Conservation (phyloP, 371 early-diverging fungal genomes). For the Syncephalastrum sp. region DNA sequence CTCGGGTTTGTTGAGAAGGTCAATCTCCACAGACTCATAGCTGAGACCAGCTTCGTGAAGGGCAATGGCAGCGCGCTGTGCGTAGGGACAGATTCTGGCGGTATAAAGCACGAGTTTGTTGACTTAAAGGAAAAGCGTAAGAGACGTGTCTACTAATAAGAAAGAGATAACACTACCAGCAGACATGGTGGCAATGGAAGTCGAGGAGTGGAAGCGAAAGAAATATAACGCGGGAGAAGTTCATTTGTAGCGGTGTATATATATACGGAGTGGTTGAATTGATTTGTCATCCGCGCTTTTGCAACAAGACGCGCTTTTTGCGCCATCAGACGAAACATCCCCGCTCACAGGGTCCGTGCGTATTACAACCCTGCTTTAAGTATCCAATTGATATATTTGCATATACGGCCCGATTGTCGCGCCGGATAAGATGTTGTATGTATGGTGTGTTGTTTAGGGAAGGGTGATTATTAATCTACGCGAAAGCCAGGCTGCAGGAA, state of each 20-base stretch:
- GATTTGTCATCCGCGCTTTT: too few relatives aligned
- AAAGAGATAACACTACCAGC: too few relatives aligned
- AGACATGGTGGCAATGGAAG: too few relatives aligned
- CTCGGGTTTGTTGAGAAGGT: conserved; percentile 61
- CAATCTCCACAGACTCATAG: conserved; percentile 54
- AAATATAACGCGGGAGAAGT: too few relatives aligned
- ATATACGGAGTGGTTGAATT: too few relatives aligned
- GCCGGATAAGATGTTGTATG: background rate
- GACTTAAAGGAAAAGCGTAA: background rate
- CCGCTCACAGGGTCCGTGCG: too few relatives aligned
- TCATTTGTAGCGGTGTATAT: too few relatives aligned
- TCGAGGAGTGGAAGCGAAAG: too few relatives aligned
- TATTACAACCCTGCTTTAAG: background rate
- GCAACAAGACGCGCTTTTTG: too few relatives aligned
- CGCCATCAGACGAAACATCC: too few relatives aligned
- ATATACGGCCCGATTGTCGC: background rate
- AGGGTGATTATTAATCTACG: background rate
- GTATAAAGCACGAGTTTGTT: conserved; percentile 52
- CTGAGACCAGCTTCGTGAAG: conserved; percentile 49
- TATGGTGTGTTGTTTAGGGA: too few relatives aligned
- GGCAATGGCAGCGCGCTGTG: conserved; percentile 61
- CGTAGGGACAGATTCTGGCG: conserved; percentile 57
- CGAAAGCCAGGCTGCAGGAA: background rate
- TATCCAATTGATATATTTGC: background rate
- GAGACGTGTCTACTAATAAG: too few relatives aligned